Evolutionary conservation across 1,284 basidiomycete species (phyloP).

Genomic region (Apiotrichum akiyoshidainum): DNA sequence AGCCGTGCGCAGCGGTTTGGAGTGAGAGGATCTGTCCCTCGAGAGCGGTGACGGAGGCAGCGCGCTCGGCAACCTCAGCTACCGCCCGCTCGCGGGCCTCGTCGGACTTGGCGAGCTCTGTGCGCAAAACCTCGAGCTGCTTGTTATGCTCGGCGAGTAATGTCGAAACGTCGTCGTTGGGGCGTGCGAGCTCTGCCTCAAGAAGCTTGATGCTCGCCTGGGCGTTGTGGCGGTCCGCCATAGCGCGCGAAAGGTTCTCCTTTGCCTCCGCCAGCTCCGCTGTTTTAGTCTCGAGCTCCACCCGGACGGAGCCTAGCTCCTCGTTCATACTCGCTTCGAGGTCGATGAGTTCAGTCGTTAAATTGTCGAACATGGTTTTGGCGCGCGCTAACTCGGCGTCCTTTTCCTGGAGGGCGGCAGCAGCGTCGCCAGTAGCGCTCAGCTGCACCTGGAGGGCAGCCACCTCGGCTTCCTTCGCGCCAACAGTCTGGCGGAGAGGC

Average conservation of each 20-base stretch:
- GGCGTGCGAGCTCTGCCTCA: slow-evolving; percentile 12
- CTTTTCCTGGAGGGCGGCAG: not conserved
- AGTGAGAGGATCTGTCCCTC: not conserved
- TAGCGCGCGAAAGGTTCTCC: not conserved
- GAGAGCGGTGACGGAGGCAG: not conserved
- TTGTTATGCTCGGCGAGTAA: slow-evolving; percentile 26
- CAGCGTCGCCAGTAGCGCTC: not conserved
- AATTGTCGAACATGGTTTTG: slow-evolving; percentile 4
- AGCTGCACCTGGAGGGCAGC: not conserved
- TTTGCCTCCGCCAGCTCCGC: not conserved
- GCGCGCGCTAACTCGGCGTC: not conserved
- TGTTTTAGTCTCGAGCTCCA: slow-evolving; percentile 17
- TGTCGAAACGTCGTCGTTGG: slow-evolving; percentile 28
- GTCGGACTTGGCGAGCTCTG: not conserved
- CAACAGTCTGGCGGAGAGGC: not conserved
- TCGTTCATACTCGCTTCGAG: slow-evolving; percentile 16
- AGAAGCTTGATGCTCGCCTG: slow-evolving; percentile 1
- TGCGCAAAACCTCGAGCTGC: slow-evolving; percentile 15
- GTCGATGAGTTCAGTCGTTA: slow-evolving; percentile 11
- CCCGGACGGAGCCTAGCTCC: slow-evolving; percentile 18
- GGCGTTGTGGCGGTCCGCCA: slow-evolving; percentile 1
- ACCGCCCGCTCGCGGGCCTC: not conserved
- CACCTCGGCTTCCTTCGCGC: not conserved
- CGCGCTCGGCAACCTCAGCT: not conserved
- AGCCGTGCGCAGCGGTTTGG: not conserved